A percentile compares a stretch with the other conserved stretches of the same genome.
These are phyloP conservation scores for Monilinia vaccinii-corymbosi DNA, from an alignment of 2,329 filamentous ascomycete species.

Conservation along the genomic window DNA sequence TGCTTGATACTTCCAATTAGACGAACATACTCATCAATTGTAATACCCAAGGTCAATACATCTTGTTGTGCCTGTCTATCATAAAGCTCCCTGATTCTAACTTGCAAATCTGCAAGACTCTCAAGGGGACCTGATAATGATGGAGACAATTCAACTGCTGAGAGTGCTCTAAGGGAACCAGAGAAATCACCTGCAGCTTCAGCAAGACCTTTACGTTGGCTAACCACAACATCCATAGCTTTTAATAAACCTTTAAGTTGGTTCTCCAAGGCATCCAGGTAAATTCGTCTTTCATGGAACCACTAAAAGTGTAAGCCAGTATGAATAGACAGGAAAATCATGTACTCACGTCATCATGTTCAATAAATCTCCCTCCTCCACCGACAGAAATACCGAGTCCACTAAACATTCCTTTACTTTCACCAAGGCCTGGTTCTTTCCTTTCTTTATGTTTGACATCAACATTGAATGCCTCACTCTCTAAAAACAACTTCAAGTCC, in stretches of 20 bases:
- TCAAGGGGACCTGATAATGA: slow-evolving; percentile 82
- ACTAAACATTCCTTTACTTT: slow-evolving; percentile 90
- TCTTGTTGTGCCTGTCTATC: slow-evolving; percentile 96
- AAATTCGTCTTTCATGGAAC: slow-evolving; percentile 95
- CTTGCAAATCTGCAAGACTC: slow-evolving; percentile 83
- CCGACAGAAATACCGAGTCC: slow-evolving; percentile 73
- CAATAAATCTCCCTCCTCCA: slow-evolving; percentile 78
- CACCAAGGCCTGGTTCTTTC: slow-evolving; percentile 72
- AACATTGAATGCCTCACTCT: slow-evolving; percentile 91
- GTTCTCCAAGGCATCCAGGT: slow-evolving; percentile 86
- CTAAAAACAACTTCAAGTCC: slow-evolving; percentile 91
- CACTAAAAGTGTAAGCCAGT: slow-evolving; percentile 46
- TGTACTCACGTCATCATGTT: slow-evolving; percentile 79
- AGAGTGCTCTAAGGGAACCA: slow-evolving; percentile 82
- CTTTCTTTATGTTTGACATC: slow-evolving; percentile 98
- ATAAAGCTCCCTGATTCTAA: slow-evolving; percentile 90
- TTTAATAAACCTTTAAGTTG: slow-evolving; percentile 87
- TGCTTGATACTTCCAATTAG: slow-evolving; percentile 92
- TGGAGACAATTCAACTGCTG: slow-evolving; percentile 85
- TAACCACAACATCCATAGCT: slow-evolving; percentile 86
- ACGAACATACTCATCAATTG: slow-evolving; percentile 96
- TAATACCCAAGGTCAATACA: slow-evolving; percentile 89
- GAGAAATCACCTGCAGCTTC: slow-evolving; percentile 93
- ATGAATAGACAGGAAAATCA: neutral
- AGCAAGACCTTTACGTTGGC: slow-evolving; percentile 84